A percentile compares a stretch with the other conserved stretches of the same genome.
These are phyloP conservation scores for Crithidia fasciculata DNA, from an alignment of 208 protist genomes.

Conservation along the genomic window DNA sequence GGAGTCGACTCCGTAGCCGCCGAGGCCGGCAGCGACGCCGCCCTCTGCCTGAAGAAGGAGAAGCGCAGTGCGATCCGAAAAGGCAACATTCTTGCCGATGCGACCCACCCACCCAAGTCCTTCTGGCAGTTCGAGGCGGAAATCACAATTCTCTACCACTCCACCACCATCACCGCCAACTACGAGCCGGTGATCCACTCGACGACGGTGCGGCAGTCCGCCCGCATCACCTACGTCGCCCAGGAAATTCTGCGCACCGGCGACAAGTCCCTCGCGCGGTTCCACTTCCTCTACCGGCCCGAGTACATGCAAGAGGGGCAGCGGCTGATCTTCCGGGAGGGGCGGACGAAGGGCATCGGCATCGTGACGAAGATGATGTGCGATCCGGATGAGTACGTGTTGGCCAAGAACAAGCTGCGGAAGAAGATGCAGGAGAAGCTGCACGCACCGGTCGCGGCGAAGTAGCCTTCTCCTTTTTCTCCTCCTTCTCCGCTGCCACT, in stretches of 20 bases:
- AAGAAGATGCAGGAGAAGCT: slow-evolving; percentile 38
- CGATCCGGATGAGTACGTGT: slow-evolving; percentile 44
- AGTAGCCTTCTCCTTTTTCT: background rate
- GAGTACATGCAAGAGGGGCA: slow-evolving; percentile 93
- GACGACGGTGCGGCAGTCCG: slow-evolving; percentile 89
- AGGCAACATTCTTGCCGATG: slow-evolving; percentile 91
- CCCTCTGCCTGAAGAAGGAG: slow-evolving; percentile 96
- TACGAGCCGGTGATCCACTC: slow-evolving; percentile 98
- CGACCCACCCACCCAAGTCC: slow-evolving; percentile 60
- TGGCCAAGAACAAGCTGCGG: slow-evolving; percentile 52
- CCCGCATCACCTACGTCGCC: slow-evolving; percentile 86
- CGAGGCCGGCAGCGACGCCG: slow-evolving; percentile 90
- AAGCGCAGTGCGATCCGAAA: slow-evolving; percentile 94
- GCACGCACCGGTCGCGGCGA: slow-evolving; percentile 3
- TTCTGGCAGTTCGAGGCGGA: slow-evolving; percentile 97
- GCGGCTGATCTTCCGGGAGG: slow-evolving; percentile 95
- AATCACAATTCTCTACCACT: slow-evolving; percentile 97
- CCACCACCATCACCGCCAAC: slow-evolving; percentile 96
- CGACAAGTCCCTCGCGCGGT: slow-evolving; percentile 92
- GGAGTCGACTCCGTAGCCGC: slow-evolving; percentile 84
- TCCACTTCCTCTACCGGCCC: slow-evolving; percentile 94
- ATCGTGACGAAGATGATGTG: slow-evolving; percentile 78
- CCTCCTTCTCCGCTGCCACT: no score
- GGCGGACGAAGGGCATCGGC: slow-evolving; percentile 94
- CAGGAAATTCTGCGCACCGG: slow-evolving; percentile 94